Evolutionary conservation across 306 rosid genomes (phyloP), one percentile per base, ranked within the genome.

Genomic region (Trifolium dubium): DNA sequence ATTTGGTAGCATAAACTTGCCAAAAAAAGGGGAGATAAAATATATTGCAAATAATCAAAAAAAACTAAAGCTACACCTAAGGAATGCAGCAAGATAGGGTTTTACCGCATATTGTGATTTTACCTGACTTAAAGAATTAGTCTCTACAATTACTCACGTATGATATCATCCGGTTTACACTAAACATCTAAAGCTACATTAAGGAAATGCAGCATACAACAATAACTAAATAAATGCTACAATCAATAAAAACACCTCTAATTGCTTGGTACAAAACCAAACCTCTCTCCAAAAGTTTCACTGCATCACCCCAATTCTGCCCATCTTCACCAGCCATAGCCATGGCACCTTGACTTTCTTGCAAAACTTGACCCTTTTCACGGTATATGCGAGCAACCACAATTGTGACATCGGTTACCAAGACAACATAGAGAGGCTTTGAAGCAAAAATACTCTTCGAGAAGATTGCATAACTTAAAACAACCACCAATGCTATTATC

Each of bases 271-370:
- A 93, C 6, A 78, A 85, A 2, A 85, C 96, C 88, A 91, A 83
- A 34, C 96, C 91, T 81, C 97, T 90, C 86, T 93, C 98, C 86
- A 93, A 43, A 30, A 93, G 79, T 81, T 77, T 89, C 0, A 89
- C 92, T 12, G 97, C 98, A 37, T 63, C 74, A 14, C 71, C 80
- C 98, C 97, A 91, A 61, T 67, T 84, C 0, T 73, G 86, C 3
- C 79, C 83, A 18, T 76, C 85, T 65, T 71, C 84, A 4, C 39
- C 66, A 47, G 67, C 61, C 15, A 62, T 78, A 34, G 11, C 73
- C 44, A 12, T 60, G 46, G 75, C 86, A 76, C 70, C 84, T 34
- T 80, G 78, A 43, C 49, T 77, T 70, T 71, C 89, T 62, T 74
- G 80, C 14, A 62, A 17, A 15, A 74, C 81, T 43, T 43, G 81